Conservation (phyloP, 2,329 filamentous ascomycete species). For the Stagonosporopsis chrysanthemi region DNA sequence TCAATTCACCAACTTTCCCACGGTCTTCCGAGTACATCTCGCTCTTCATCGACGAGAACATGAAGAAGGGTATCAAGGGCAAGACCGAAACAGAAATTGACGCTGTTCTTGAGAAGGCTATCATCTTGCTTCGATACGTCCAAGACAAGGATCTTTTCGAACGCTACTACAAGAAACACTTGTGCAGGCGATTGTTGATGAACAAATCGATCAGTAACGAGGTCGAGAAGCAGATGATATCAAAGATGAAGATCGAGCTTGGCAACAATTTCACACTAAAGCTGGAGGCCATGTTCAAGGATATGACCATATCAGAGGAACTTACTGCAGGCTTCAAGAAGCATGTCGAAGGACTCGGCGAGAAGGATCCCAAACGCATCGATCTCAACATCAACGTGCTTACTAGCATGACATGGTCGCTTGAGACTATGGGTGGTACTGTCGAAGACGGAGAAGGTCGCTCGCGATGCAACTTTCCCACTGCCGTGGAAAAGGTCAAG, state of each 20-base stretch:
- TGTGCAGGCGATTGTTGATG: slow-evolving; percentile 85
- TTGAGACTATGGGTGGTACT: slow-evolving; percentile 77
- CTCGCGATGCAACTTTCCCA: slow-evolving; percentile 73
- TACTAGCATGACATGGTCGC: slow-evolving; percentile 94
- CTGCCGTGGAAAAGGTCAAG: slow-evolving; percentile 76
- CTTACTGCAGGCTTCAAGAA: slow-evolving; percentile 78
- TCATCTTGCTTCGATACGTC: slow-evolving; percentile 85
- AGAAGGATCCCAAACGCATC: slow-evolving; percentile 67
- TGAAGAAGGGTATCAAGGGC: slow-evolving; percentile 91
- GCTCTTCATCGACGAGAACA: slow-evolving; percentile 93
- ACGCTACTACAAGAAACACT: slow-evolving; percentile 96
- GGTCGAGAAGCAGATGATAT: slow-evolving; percentile 94
- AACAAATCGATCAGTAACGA: slow-evolving; percentile 90
- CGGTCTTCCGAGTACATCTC: slow-evolving; percentile 92
- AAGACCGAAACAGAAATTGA: slow-evolving; percentile 92
- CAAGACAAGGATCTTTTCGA: slow-evolving; percentile 95
- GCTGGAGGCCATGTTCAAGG: slow-evolving; percentile 97
- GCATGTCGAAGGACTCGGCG: slow-evolving; percentile 68
- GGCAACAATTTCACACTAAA: slow-evolving; percentile 93
- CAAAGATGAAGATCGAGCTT: slow-evolving; percentile 95
- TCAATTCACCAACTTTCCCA: slow-evolving; percentile 75
- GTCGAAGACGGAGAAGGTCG: slow-evolving; percentile 58
- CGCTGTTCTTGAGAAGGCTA: slow-evolving; percentile 83
- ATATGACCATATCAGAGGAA: slow-evolving; percentile 88
- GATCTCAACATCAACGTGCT: slow-evolving; percentile 87